These are phyloP conservation scores for Chlamydomonas reinhardtii DNA, from an alignment of 163 green algal species.

Conservation along the genomic window DNA sequence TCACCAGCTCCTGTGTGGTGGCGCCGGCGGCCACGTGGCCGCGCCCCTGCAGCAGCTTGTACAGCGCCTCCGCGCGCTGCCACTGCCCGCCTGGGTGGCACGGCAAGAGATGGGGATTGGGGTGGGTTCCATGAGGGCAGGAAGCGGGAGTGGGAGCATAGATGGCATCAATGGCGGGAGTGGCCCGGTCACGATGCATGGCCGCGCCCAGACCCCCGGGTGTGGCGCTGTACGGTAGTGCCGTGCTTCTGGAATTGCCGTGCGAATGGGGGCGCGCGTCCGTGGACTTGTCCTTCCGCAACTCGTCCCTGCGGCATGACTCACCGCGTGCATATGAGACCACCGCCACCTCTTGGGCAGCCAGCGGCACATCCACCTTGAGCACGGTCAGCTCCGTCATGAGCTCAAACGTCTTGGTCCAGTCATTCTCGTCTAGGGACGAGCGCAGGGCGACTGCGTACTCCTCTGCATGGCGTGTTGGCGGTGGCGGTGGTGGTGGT, in stretches of 20 bases:
- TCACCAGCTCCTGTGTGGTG: slow-evolving; percentile 27
- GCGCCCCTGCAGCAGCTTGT: neutral
- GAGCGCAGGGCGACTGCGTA: neutral
- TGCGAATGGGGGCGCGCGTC: too few relatives aligned
- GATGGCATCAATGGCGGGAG: too few relatives aligned
- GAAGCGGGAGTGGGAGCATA: too few relatives aligned
- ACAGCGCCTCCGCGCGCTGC: slow-evolving; percentile 36
- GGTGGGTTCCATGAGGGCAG: too few relatives aligned
- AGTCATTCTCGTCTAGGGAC: slow-evolving; percentile 8
- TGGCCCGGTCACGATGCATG: too few relatives aligned
- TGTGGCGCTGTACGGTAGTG: too few relatives aligned
- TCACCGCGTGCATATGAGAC: slow-evolving; percentile 9
- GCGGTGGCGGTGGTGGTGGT: too few relatives aligned
- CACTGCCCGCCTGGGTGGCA: slow-evolving; percentile 31
- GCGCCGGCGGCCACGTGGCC: neutral
- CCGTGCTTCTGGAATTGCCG: too few relatives aligned
- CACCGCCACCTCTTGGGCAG: slow-evolving; percentile 6
- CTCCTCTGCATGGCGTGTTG: slow-evolving; percentile 18
- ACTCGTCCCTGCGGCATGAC: too few relatives aligned
- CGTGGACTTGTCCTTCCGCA: too few relatives aligned
- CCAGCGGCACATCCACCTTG: neutral
- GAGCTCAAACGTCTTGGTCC: slow-evolving; percentile 33
- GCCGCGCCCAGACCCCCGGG: too few relatives aligned
- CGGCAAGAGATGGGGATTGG: too few relatives aligned
- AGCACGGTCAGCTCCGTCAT: slow-evolving; percentile 36